A percentile compares a stretch with the other conserved stretches of the same genome.
phyloP scores from a whole-genome alignment of 106 monocot genomes.

The Acorus gramineus region DNA sequence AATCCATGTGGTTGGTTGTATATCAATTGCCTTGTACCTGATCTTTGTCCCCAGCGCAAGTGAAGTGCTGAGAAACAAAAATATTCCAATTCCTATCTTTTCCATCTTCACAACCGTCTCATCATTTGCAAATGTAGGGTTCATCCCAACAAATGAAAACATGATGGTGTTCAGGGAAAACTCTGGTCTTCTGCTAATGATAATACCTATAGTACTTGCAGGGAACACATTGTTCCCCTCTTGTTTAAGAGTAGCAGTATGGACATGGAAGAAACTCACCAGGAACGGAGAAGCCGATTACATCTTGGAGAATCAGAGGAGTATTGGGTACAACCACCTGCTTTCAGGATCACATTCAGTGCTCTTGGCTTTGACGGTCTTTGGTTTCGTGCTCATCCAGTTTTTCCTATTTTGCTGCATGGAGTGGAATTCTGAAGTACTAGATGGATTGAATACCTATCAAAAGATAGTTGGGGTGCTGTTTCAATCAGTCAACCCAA shows the following conservation, averaged over 20 bases:
- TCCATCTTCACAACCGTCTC: constrained; percentile 41
- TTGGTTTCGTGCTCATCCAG: constrained; percentile 4
- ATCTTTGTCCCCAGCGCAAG: constrained; percentile 9
- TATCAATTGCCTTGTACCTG: constrained; percentile 23
- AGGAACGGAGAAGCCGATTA: too few species aligned
- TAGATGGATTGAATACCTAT: constrained; percentile 17
- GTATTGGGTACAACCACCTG: constrained; percentile 9
- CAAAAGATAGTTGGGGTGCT: constrained; percentile 24
- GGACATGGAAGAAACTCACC: too few species aligned
- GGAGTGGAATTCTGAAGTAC: constrained; percentile 22
- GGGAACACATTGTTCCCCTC: constrained; percentile 12
- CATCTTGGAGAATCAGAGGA: neutral
- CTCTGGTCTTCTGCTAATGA: constrained; percentile 21
- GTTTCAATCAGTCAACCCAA: constrained; percentile 28
- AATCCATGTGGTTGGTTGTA: constrained; percentile 23
- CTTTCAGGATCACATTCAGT: constrained; percentile 1
- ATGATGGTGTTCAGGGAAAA: constrained; percentile 31
- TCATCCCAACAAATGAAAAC: constrained; percentile 39
- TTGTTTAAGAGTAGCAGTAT: neutral
- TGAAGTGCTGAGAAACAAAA: constrained; percentile 20
- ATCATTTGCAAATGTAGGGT: constrained; percentile 37
- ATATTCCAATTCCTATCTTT: constrained; percentile 12
- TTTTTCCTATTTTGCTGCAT: neutral
- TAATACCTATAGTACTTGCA: neutral
- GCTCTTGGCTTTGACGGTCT: constrained; percentile 6